Base-by-base conservation (phyloP, 2,329 filamentous ascomycete genomes). In the Fusarium haematococcum region DNA sequence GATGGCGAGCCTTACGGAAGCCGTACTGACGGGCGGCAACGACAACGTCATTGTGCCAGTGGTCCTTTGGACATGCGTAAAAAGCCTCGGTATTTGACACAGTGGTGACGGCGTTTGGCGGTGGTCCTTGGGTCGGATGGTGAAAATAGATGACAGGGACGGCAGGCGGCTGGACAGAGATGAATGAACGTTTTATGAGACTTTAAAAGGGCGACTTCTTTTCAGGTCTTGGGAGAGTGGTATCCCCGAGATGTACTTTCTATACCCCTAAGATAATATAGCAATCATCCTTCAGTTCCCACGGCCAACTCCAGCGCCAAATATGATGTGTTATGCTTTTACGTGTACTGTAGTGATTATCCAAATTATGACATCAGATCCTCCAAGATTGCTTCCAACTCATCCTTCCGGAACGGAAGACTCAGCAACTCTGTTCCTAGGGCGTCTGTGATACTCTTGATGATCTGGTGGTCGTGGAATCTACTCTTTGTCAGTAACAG, bases 11-110 rank as follows among this genome's bases (percentile, higher is more conserved):
- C 87, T 98, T 76, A 97, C 97, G 62, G 97, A 99, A 85, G 95
- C 97, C 30, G 96, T 98, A 56, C 85, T 99, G 73, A 98, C 97
- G 16, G 97, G 97, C 3, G 97, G 96, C 33, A 99, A 99, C 83
- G 97, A 99, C 87, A 99, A 99, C 86, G 97, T 99, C 20, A 92
- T 98, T 73, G 96, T 98, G 73, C 97, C 97, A 5, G 91, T 99
- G 67, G 91, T 97, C 60, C 84, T 99, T 70, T 99, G 97, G 97
- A 89, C 95, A 69, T 91, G 97, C 78, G 95, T 98, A 43, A 93
- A 96, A 83, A 94, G 94, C 23, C 83, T 96, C 69, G 88, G 88
- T 65, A 80, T 92, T 73, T 92, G 84, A 75, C 65, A 71, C 41
- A 63, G 65, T 56, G 63, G 45, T 23, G 54, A 33, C n/a, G 76